Percentiles rank a stretch among this genome's conserved stretches.
These are phyloP conservation scores for Noccaea caerulescens DNA, from an alignment of 345 rosid genomes.

Conservation along the genomic window DNA sequence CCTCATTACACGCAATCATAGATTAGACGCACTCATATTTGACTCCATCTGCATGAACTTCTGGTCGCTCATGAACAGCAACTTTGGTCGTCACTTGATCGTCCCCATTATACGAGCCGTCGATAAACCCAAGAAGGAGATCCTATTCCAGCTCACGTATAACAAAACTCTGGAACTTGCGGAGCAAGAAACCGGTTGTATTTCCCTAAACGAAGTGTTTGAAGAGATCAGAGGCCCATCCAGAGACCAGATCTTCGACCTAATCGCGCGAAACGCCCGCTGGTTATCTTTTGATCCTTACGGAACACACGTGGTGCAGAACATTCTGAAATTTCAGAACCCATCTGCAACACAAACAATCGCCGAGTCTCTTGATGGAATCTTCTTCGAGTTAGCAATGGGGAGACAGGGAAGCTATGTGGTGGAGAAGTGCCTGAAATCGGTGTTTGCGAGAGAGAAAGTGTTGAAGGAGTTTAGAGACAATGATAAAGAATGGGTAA, in stretches of 20 bases:
- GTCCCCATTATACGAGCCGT: slow-evolving; percentile 1
- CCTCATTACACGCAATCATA: slow-evolving; percentile 8
- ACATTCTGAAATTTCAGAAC: slow-evolving; percentile 15
- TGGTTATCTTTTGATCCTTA: slow-evolving; percentile 20
- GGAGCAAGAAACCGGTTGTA: background rate
- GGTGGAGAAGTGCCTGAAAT: slow-evolving; percentile 30
- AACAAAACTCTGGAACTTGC: background rate
- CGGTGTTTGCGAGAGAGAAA: background rate
- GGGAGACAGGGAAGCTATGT: slow-evolving; percentile 25
- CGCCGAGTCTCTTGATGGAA: slow-evolving; percentile 5
- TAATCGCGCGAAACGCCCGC: background rate
- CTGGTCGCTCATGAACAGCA: slow-evolving; percentile 3
- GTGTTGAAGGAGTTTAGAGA: slow-evolving; percentile 26
- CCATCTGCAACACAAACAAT: slow-evolving; percentile 4
- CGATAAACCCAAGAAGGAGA: slow-evolving; percentile 6
- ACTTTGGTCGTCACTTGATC: background rate
- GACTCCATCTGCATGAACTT: background rate
- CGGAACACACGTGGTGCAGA: slow-evolving; percentile 24
- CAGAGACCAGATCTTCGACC: slow-evolving; percentile 9
- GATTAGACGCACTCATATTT: background rate
- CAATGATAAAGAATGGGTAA: slow-evolving; percentile 15
- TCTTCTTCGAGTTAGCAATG: background rate
- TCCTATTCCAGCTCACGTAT: background rate
- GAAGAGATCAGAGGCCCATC: slow-evolving; percentile 13
- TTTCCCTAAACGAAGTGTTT: slow-evolving; percentile 13